These are phyloP conservation scores for Graphium sp. DNA, from an alignment of 2,329 filamentous ascomycete species.

Conservation along the genomic window DNA sequence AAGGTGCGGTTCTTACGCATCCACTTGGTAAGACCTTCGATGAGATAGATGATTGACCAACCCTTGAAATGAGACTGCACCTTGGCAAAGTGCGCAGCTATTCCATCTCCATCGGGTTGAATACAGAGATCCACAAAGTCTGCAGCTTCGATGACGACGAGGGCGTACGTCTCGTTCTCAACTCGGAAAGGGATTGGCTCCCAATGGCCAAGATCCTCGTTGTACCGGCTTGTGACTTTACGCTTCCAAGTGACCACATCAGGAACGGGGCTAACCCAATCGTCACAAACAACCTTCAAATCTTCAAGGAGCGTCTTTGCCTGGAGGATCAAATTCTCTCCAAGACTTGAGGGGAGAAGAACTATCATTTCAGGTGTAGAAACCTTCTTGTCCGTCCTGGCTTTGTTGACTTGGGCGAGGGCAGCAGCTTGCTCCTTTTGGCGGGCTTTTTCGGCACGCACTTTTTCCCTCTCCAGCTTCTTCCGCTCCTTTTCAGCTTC, in stretches of 20 bases:
- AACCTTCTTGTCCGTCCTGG: slow-evolving; percentile 55
- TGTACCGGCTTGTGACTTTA: slow-evolving; percentile 46
- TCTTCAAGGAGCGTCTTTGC: slow-evolving; percentile 31
- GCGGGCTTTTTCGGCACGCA: slow-evolving; percentile 41
- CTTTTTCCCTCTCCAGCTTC: slow-evolving; percentile 36
- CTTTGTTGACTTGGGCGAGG: slow-evolving; percentile 56
- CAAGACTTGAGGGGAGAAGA: slow-evolving; percentile 43
- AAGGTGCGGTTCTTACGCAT: slow-evolving; percentile 51
- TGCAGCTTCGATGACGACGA: slow-evolving; percentile 44
- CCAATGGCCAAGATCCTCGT: slow-evolving; percentile 45
- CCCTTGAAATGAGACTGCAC: slow-evolving; percentile 35
- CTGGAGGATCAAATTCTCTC: slow-evolving; percentile 24
- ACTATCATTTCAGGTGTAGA: slow-evolving; percentile 66
- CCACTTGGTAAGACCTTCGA: slow-evolving; percentile 52
- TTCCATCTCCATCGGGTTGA: slow-evolving; percentile 22
- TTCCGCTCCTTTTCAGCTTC: slow-evolving; percentile 38
- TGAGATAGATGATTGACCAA: slow-evolving; percentile 47
- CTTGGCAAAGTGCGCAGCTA: slow-evolving; percentile 40
- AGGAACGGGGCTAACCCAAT: slow-evolving; percentile 26
- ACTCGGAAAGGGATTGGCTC: slow-evolving; percentile 39
- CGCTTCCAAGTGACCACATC: slow-evolving; percentile 51
- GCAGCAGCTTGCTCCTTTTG: slow-evolving; percentile 51
- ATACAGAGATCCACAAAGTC: slow-evolving; percentile 48
- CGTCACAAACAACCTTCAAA: slow-evolving; percentile 26
- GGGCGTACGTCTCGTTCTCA: slow-evolving; percentile 39